Percentiles rank a stretch among this genome's conserved stretches.
phyloP scores from a whole-genome alignment of 345 rosid species.

The Citrus unshiu region DNA sequence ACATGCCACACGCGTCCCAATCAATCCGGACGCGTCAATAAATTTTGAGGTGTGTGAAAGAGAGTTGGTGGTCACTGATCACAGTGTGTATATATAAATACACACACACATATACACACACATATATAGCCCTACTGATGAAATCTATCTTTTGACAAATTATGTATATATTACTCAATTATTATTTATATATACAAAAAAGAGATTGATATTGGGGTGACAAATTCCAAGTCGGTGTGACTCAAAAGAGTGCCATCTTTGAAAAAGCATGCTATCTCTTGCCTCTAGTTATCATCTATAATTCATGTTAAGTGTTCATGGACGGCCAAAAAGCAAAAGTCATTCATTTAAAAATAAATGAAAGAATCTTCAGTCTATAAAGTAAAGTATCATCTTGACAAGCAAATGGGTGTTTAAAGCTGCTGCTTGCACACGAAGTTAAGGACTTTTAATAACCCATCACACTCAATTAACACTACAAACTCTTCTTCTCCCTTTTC shows the following conservation, averaged over 20 bases:
- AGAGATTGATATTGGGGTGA: neutral
- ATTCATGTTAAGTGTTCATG: slow-evolving; percentile 3
- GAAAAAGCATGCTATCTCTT: slow-evolving; percentile 17
- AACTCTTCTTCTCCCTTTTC: neutral
- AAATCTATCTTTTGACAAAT: neutral
- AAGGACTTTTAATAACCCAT: slow-evolving; percentile 24
- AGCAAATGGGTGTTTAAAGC: slow-evolving; percentile 13
- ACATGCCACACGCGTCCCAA: neutral
- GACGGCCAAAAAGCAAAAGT: slow-evolving; percentile 33
- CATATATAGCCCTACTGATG: neutral
- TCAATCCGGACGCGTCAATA: neutral
- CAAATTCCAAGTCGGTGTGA: slow-evolving; percentile 24
- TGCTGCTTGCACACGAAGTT: slow-evolving; percentile 40
- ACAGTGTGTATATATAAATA: accelerated
- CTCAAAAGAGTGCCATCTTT: slow-evolving; percentile 28
- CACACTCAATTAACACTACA: neutral
- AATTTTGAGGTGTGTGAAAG: slow-evolving; percentile 4
- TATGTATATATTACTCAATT: neutral
- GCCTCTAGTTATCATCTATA: neutral
- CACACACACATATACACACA: neutral
- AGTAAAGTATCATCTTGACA: slow-evolving; percentile 8
- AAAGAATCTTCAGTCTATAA: slow-evolving; percentile 30
- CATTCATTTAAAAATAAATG: neutral
- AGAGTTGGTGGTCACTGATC: neutral
- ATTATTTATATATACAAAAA: neutral